A percentile compares a stretch with the other conserved stretches of the same genome.
These are phyloP conservation scores for Stereum hirsutum DNA, from an alignment of 1,284 basidiomycete genomes.

Conservation along the genomic window DNA sequence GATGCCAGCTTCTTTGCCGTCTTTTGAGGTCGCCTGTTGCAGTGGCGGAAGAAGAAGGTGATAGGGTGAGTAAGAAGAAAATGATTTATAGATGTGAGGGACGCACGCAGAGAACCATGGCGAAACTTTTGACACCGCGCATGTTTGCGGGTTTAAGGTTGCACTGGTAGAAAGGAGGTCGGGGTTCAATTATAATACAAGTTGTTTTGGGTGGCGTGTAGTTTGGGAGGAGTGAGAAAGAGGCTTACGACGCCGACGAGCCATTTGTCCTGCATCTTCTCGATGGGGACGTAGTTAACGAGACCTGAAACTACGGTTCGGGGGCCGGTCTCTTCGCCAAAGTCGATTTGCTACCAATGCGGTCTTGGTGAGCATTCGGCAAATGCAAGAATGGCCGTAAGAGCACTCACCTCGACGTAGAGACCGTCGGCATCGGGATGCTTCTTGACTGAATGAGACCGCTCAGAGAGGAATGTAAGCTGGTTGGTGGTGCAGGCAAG, in stretches of 20 bases:
- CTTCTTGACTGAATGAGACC: slow-evolving; percentile 60
- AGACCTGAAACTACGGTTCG: slow-evolving; percentile 92
- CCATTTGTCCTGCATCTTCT: slow-evolving; percentile 81
- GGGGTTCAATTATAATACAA: too few species aligned
- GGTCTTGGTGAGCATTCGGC: too few species aligned
- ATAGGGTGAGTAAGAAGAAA: background rate
- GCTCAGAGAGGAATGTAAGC: background rate
- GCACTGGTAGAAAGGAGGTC: slow-evolving; percentile 62
- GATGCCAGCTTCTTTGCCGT: slow-evolving; percentile 85
- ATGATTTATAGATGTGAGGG: background rate
- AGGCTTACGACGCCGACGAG: slow-evolving; percentile 76
- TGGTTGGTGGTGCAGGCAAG: background rate
- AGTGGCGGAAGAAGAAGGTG: background rate
- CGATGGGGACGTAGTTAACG: slow-evolving; percentile 91
- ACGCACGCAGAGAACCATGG: slow-evolving; percentile 89
- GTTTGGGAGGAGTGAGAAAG: too few species aligned
- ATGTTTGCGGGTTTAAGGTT: slow-evolving; percentile 94
- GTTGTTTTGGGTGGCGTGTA: too few species aligned
- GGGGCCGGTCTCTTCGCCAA: slow-evolving; percentile 89
- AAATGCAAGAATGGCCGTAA: too few species aligned
- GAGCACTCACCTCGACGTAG: slow-evolving; percentile 68
- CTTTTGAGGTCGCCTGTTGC: slow-evolving; percentile 80
- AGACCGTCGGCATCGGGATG: slow-evolving; percentile 93
- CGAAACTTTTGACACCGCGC: slow-evolving; percentile 93
- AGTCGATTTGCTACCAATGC: slow-evolving; percentile 89